These are phyloP conservation scores for Monilinia polystroma DNA, from an alignment of 2,329 filamentous ascomycete species.

Conservation along the genomic window DNA sequence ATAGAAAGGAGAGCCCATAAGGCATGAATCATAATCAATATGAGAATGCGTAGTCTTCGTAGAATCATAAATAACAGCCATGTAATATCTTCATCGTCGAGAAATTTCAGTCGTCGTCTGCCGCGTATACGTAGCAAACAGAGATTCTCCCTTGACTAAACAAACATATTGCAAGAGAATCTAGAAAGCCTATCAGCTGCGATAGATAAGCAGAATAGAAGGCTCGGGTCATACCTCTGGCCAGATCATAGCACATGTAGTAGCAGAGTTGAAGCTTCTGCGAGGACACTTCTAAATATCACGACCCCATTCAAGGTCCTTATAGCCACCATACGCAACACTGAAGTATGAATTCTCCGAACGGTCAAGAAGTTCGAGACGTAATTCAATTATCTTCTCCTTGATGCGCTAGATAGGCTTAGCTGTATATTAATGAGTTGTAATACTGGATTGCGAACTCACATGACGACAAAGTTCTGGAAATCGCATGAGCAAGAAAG, in stretches of 20 bases:
- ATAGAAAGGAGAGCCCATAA: background rate
- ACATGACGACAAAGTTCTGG: slow-evolving; percentile 17
- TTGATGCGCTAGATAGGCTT: slow-evolving; percentile 18
- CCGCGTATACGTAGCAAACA: background rate
- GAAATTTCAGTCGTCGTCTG: slow-evolving; percentile 1
- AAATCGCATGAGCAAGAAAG: slow-evolving; percentile 11
- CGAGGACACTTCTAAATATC: slow-evolving; percentile 5
- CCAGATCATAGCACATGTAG: background rate
- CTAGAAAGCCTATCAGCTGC: background rate
- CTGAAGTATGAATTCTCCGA: slow-evolving; percentile 21
- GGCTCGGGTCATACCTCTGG: background rate
- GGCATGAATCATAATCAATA: background rate
- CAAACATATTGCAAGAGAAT: background rate
- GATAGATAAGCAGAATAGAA: background rate
- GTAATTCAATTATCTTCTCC: slow-evolving; percentile 7
- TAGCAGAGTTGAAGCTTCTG: background rate
- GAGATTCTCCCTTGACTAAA: background rate
- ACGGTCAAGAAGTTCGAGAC: slow-evolving; percentile 19
- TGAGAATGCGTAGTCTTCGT: background rate
- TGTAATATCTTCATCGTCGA: slow-evolving; percentile 6
- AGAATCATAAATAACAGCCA: slow-evolving; percentile 1
- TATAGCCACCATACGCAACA: slow-evolving; percentile 22
- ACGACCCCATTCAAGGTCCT: slow-evolving; percentile 20
- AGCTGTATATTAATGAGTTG: background rate
- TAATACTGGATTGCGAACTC: background rate